phyloP scores from a whole-genome alignment of 495 filamentous ascomycete genomes.

The Penicillium silybi region DNA sequence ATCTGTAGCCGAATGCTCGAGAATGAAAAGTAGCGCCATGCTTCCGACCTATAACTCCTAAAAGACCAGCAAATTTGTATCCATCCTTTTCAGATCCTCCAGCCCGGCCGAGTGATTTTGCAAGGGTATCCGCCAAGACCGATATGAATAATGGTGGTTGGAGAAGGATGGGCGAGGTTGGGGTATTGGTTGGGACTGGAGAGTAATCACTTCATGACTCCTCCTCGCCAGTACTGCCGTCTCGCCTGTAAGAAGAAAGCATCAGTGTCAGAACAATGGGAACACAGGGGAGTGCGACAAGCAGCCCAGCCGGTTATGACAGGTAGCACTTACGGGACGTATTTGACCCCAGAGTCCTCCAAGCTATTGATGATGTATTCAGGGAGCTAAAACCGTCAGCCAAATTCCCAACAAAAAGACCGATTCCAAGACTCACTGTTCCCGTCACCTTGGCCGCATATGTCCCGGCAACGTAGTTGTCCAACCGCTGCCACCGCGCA shows the following conservation, averaged over 20 bases:
- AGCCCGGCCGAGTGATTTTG: conserved; percentile 1
- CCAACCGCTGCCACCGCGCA: conserved; percentile 88
- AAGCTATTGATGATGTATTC: conserved; percentile 61
- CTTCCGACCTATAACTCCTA: conserved; percentile 24
- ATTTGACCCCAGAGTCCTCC: conserved; percentile 66
- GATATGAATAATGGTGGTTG: conserved; percentile 5
- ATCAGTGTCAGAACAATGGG: background rate
- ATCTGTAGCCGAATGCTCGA: conserved; percentile 12
- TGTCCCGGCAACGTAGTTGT: conserved; percentile 77
- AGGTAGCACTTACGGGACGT: conserved; percentile 53
- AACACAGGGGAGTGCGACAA: conserved; percentile 44
- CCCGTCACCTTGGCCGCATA: conserved; percentile 94
- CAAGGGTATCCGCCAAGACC: conserved; percentile 12
- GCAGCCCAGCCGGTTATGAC: background rate
- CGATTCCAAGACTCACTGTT: conserved; percentile 41
- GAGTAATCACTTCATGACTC: conserved; percentile 25
- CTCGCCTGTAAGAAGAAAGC: conserved; percentile 30
- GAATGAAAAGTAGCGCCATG: conserved; percentile 17
- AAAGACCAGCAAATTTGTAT: conserved; percentile 11
- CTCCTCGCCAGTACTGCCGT: conserved; percentile 50
- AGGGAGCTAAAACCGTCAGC: conserved; percentile 40
- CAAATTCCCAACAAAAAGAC: background rate
- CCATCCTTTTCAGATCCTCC: background rate
- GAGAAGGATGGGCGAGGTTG: background rate
- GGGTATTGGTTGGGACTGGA: background rate